Conservation (phyloP, 148 eudicot genomes). For the Cornus kousa region DNA sequence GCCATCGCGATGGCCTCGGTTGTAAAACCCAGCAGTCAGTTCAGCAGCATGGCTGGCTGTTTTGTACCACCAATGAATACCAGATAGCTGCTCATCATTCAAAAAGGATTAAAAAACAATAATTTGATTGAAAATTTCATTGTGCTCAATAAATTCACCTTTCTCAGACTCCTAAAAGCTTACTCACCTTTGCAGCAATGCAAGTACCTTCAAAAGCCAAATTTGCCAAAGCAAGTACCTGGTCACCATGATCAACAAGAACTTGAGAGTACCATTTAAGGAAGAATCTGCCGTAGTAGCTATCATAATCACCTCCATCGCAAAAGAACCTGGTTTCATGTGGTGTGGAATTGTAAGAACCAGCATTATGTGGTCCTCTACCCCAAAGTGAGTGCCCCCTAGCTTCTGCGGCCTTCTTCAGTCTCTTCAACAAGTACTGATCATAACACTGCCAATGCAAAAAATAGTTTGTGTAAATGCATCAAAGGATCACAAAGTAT, state of each 20-base stretch:
- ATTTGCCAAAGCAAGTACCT: conserved; percentile 70
- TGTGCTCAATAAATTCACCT: neutral
- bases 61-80: conserved; percentile 97
- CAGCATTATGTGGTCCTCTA: conserved; percentile 73
- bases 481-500: neutral
- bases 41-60: conserved; percentile 96
- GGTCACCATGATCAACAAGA: conserved; percentile 79
- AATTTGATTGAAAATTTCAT: neutral
- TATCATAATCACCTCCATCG: conserved; percentile 88
- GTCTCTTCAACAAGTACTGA: conserved; percentile 57
- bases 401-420: conserved; percentile 65
- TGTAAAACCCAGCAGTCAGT: conserved; percentile 87
- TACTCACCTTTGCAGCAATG: conserved; percentile 74
- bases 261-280: conserved; percentile 75
- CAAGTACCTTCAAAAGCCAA: conserved; percentile 73
- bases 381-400: conserved; percentile 89
- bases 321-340: conserved; percentile 73
- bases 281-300: conserved; percentile 85
- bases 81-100: conserved; percentile 59
- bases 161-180: neutral
- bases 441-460: conserved; percentile 71
- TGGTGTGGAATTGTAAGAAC: conserved; percentile 71
- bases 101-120: neutral
- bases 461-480: neutral
- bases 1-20: conserved; percentile 71